Evolutionary conservation across 805 yeast species (phyloP), one percentile per base, ranked within the genome.

Genomic region (Candida boleticola): DNA sequence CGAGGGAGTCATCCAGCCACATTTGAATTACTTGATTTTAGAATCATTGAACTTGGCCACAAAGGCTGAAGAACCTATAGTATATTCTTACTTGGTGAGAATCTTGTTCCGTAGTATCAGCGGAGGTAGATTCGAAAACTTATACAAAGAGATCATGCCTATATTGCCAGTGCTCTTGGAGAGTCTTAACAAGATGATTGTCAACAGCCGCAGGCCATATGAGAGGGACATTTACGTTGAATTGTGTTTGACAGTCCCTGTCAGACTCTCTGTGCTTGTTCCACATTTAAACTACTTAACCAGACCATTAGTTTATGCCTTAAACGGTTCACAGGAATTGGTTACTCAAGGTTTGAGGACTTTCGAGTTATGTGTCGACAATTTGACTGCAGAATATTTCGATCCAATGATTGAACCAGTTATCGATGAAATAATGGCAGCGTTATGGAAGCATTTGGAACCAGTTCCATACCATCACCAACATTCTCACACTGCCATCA

Each of bases 381-480:
- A 95, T 55, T 64, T 93, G 46, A 95, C 98, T 0, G 95, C 98
- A 0, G 96, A 90, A 50, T 93, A 90, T 61, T 89, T 93, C 61
- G 99, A 93, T 54, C 98, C 99, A 2, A 90, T 93, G 58, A 82
- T 93, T 46, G 97, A 90, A 56, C 98, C 99, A 0, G 97, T 90
- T 1, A 82, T 92, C 41, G 95, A 87, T 46, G 97, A 93, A 52
- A 89, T 95, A 1, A 86, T 90, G 88, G 82, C 84, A 29, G 96
- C 97, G 0, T 70, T 93, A 26, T 93, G 97, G 92, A 83, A 79
- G 47, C 93, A 92, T 52, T 64, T 93, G 50, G 82, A 82, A 54
- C 99, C 99, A 1, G 76, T 90, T 27, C 98, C 99, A 0, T 89
- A 89, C 58, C 88, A 86, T 51, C 98, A 93, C 53, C 95, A 89